Evolutionary conservation across 2,329 filamentous ascomycete genomes (phyloP).

Genomic region (Fusarium sp.): DNA sequence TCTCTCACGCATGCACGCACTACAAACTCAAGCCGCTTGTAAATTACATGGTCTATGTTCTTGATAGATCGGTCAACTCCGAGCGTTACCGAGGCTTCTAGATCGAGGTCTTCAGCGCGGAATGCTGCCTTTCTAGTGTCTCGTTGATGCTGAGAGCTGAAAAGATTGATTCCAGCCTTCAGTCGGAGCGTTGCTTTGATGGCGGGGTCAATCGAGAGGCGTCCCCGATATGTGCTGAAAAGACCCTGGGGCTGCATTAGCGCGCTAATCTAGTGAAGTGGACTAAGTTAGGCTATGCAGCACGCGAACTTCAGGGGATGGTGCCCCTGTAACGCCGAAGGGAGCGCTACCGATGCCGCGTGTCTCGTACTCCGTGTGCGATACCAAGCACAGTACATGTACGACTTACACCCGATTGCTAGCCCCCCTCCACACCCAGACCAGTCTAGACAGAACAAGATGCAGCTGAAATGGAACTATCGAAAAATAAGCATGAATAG

Average conservation of each 20-base stretch:
- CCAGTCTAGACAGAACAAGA: background rate
- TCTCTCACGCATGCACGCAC: too few species aligned
- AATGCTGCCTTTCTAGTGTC: background rate
- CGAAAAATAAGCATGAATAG: background rate
- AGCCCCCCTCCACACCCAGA: background rate
- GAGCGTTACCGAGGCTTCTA: background rate
- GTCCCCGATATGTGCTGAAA: background rate
- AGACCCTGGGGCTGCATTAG: background rate
- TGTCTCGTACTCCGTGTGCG: background rate
- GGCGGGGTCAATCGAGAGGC: background rate
- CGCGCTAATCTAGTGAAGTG: accelerated
- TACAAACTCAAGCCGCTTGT: too few species aligned
- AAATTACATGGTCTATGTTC: too few species aligned
- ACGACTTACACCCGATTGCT: background rate
- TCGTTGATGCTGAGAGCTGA: accelerated
- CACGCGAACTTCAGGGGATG: background rate
- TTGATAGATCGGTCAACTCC: too few species aligned
- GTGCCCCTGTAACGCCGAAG: background rate
- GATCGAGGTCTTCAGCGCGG: accelerated
- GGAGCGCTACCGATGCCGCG: background rate
- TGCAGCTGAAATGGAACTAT: background rate
- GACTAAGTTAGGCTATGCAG: background rate
- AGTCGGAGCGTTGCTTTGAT: background rate
- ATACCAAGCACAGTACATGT: background rate
- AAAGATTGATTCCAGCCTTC: background rate